Evolutionary conservation across 2,329 filamentous ascomycete species (phyloP).

Genomic region (Rosellinia necatrix): DNA sequence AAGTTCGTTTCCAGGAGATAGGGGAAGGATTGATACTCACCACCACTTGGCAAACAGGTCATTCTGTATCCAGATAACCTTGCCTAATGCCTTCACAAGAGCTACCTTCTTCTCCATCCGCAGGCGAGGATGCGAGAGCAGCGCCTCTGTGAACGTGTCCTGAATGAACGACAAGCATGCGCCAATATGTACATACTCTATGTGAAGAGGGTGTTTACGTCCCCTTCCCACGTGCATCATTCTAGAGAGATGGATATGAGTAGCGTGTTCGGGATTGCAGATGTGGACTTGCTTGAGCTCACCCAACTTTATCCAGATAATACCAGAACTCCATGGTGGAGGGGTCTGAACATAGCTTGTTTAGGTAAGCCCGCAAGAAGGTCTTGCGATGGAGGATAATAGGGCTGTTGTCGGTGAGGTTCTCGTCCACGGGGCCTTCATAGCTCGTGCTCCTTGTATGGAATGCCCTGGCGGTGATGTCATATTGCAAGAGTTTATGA

Average conservation of each 20-base stretch:
- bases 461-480: conserved; percentile 81
- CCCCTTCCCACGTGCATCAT: conserved; percentile 83
- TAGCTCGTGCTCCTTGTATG: conserved; percentile 65
- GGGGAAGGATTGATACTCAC: conserved; percentile 13
- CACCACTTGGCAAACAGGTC: conserved; percentile 84
- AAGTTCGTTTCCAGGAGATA: too few species aligned
- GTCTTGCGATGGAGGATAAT: conserved; percentile 79
- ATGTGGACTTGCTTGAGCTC: conserved; percentile 37
- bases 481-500: conserved; percentile 77
- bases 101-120: conserved; percentile 70
- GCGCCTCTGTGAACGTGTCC: conserved; percentile 76
- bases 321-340: conserved; percentile 80
- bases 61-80: conserved; percentile 88
- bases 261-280: not conserved
- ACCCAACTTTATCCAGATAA: conserved; percentile 83
- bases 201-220: conserved; percentile 71
- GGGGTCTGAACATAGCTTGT: conserved; percentile 74
- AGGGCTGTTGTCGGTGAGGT: conserved; percentile 69
- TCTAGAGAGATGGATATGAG: conserved; percentile 40
- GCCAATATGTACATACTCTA: conserved; percentile 82
- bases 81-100: conserved; percentile 75
- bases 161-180: conserved; percentile 75
- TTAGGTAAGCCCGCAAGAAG: conserved; percentile 76
- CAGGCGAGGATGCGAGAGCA: conserved; percentile 72
- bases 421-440: conserved; percentile 68